Base-by-base conservation (phyloP, 2,329 filamentous ascomycete species). In the Coniochaeta hoffmannii region DNA sequence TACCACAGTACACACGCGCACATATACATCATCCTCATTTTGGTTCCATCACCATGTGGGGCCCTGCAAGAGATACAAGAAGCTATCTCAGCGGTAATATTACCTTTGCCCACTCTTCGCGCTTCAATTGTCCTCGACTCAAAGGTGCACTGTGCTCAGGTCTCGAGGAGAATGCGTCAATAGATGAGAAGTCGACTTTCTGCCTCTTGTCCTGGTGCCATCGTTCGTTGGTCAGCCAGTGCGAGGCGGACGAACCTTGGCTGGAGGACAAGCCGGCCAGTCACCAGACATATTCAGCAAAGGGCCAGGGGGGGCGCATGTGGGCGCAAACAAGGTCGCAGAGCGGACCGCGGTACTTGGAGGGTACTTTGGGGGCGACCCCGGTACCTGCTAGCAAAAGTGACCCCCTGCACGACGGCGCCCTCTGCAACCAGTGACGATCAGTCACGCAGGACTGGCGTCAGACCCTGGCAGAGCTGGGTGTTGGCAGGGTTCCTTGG, bases 241-340 rank as follows among this genome's bases (percentile, higher is more conserved):
- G 41, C 41, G n/a, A 46, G 41, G 41, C 41, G 41, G 41, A 46
- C 41, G 22, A 46, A 46, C 15, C 41, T 46, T 46, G 41, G 41
- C 41, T 28, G 22, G 15, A 28, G 22, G 24, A 46, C 22, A 46
- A n/a, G 24, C 41, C 41, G 41, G 24, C 41, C 41, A 46, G 41
- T 46, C 41, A 46, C 41, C 41, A 46, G 41, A 46, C 41, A 28
- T 14, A 22, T 46, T 14, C 41, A 2, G 41, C n/a, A 28, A 22
- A 46, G 41, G 41, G 41, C 41, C 24, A 46, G 41, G 41, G 19
- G 38, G 41, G 41, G 41, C 41, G 41, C 41, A 46, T 46, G 41
- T 15, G 41, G 41, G 41, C 41, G 41, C 24, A 46, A 46, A 32
- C 19, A 28, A 26, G 19, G 41, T 46, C 7, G 41, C n/a, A 46